Base-by-base conservation (phyloP, 805 yeast genomes). In the Danielia reshetovae region DNA sequence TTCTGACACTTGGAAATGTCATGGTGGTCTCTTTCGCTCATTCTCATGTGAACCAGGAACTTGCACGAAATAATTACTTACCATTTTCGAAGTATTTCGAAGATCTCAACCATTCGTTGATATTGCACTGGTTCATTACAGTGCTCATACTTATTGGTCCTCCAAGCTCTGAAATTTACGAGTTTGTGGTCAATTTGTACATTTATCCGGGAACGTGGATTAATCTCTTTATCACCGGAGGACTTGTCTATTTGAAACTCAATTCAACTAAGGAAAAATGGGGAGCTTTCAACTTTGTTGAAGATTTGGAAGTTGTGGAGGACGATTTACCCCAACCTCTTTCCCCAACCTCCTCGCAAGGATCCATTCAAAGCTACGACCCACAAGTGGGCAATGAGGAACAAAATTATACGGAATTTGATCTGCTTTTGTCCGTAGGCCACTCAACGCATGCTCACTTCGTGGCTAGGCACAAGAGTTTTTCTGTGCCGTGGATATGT, bases 201-300 rank as follows among this genome's bases (percentile, higher is more conserved):
- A 71, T 81, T 2, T 79, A 79, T 37, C 85, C 85, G 1, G 78
- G 79, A 0, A 73, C 84, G 2, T 68, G 80, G 70, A 68, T 79
- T 39, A 76, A 75, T 36, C 50, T 73, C 8, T 51, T 73, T 11
- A 68, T 79, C 7, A 67, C 82, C 0, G 48, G 55, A 1, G 85
- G 85, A 0, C 55, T 79, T 30, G 41, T 76, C 2, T 77, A 75
- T 43, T 60, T 78, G 39, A 79, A 75, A 40, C 47, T 51, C 29
- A 61, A 68, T 43, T 52, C 59, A 5, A 50, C 51, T 9, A 41
- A 40, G 11, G 73, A 68, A 37, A 36, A 54, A 18, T 72, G 78
- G 77, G 70, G 70, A 1, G 43, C 29, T 9, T 24, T 23, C 26
- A 21, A 12, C 7, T 30, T 30, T 18, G 27, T 30, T 11, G 33